Conservation (phyloP, 1,284 basidiomycete genomes). For the Ustilago nuda region DNA sequence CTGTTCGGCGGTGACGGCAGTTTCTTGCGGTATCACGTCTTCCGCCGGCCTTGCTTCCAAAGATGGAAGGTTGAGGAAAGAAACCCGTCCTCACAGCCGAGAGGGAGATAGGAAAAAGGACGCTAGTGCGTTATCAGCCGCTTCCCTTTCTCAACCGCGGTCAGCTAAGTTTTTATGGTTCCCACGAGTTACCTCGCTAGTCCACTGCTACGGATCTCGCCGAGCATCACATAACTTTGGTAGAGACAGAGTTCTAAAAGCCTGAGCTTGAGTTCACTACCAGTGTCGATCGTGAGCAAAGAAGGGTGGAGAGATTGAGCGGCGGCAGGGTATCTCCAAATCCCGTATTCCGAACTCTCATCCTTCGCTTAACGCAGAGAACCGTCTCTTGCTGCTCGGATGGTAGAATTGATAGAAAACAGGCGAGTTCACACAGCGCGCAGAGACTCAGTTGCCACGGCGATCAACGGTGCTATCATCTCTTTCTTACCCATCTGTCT, state of each 20-base stretch:
- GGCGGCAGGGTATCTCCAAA: background rate
- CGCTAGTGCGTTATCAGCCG: slow-evolving; percentile 6
- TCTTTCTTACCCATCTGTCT: background rate
- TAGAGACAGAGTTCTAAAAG: background rate
- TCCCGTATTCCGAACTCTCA: background rate
- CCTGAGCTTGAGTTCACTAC: background rate
- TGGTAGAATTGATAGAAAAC: background rate
- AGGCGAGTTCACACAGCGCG: background rate
- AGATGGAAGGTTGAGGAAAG: slow-evolving; percentile 6
- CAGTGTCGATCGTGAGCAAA: background rate
- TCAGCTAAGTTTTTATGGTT: background rate
- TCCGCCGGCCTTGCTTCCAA: slow-evolving; percentile 7
- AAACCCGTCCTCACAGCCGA: slow-evolving; percentile 2
- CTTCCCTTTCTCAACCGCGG: background rate
- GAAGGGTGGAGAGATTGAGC: background rate
- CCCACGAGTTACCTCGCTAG: background rate
- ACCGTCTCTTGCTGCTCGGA: background rate
- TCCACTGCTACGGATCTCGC: background rate
- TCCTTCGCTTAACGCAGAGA: background rate
- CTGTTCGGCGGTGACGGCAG: background rate
- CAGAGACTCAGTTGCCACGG: slow-evolving; percentile 1
- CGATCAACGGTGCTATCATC: background rate
- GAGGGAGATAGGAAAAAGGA: background rate
- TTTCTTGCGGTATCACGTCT: slow-evolving; percentile 3
- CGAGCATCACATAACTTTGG: no score